Conservation (phyloP, 1,139 yeast genomes). For the Diutina neorugosa region DNA sequence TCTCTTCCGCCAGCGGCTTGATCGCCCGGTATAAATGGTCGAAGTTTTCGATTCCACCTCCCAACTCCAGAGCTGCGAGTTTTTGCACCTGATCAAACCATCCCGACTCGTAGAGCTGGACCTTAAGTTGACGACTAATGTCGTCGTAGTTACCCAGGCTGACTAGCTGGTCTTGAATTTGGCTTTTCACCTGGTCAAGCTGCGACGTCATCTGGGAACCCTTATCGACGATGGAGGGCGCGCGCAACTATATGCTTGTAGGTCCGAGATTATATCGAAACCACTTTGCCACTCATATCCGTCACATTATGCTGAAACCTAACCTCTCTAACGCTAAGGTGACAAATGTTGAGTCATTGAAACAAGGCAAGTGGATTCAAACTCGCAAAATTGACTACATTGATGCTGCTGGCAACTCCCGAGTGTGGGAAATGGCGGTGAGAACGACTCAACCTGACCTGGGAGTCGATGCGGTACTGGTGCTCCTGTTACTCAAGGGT, state of each 20-base stretch:
- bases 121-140: conserved; percentile 48
- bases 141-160: conserved; percentile 72
- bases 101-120: conserved; percentile 62
- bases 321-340: conserved; percentile 24
- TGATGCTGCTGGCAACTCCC: conserved; percentile 52
- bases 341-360: conserved; percentile 17
- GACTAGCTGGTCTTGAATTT: conserved; percentile 59
- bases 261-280: background rate
- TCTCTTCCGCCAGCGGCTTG: conserved; percentile 53
- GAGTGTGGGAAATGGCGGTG: conserved; percentile 88
- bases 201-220: conserved; percentile 1
- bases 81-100: conserved; percentile 73
- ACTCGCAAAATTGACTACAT: conserved; percentile 49
- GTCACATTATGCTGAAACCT: background rate
- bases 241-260: background rate
- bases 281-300: background rate
- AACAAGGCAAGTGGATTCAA: conserved; percentile 34
- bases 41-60: conserved; percentile 31
- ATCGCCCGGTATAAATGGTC: conserved; percentile 39
- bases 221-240: background rate
- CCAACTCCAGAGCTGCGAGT: conserved; percentile 33
- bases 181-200: conserved; percentile 28
- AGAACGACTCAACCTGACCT: conserved; percentile 64
- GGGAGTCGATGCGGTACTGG: conserved; percentile 80
- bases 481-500: conserved; percentile 55